phyloP scores from a whole-genome alignment of 2,329 filamentous ascomycete species.

The Aspergillus transmontanensis region DNA sequence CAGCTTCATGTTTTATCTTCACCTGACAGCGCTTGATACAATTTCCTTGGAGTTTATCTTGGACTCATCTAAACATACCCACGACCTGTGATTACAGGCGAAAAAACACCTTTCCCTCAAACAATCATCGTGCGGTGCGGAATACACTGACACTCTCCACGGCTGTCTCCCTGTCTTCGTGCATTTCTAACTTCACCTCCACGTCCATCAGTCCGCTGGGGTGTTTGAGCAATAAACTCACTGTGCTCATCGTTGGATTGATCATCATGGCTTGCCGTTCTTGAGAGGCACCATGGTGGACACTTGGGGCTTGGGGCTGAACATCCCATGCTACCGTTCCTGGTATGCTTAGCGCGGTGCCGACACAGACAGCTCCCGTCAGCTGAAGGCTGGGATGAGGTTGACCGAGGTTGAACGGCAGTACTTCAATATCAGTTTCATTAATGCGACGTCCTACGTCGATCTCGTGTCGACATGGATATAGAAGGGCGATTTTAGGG shows the following conservation, averaged over 20 bases:
- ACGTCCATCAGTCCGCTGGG: conserved; percentile 21
- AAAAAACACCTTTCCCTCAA: conserved; percentile 22
- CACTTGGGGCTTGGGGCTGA: neutral
- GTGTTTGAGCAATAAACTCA: conserved; percentile 6
- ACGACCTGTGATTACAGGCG: neutral
- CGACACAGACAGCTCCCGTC: conserved; percentile 31
- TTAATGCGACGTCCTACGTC: neutral
- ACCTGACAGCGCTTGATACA: neutral
- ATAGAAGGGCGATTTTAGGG: conserved; percentile 63
- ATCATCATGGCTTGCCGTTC: neutral
- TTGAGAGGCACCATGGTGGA: neutral
- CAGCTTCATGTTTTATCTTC: neutral
- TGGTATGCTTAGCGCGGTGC: conserved; percentile 21
- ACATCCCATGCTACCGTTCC: conserved; percentile 22
- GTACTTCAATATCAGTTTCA: conserved; percentile 25
- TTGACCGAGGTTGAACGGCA: conserved; percentile 29
- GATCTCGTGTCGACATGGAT: conserved; percentile 18
- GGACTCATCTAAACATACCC: neutral
- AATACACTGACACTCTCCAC: conserved; percentile 22
- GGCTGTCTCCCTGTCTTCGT: neutral
- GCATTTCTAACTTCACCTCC: conserved; percentile 14
- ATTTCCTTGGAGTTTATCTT: neutral
- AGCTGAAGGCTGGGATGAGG: conserved; percentile 29
- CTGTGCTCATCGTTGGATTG: neutral
- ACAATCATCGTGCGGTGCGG: conserved; percentile 24